Evolutionary conservation across 1,284 basidiomycete species (phyloP).

Genomic region (Xerocomus minutiporus): DNA sequence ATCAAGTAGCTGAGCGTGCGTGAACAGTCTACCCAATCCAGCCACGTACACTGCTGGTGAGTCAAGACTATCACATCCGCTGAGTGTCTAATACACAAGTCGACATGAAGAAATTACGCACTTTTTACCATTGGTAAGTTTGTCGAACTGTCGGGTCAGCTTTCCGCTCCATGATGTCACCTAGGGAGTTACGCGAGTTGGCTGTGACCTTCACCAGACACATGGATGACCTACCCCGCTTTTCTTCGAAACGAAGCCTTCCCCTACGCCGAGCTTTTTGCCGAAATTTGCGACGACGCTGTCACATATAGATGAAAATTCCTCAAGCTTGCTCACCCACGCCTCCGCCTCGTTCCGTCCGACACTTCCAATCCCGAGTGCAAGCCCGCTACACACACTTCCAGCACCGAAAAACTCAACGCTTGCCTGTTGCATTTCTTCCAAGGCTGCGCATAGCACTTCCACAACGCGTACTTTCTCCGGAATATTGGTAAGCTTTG

Average conservation of each 20-base stretch:
- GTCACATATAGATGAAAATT: constrained; percentile 75
- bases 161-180: constrained; percentile 75
- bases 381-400: constrained; percentile 69
- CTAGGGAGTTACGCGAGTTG: constrained; percentile 31
- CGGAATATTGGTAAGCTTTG: constrained; percentile 73
- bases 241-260: constrained; percentile 81
- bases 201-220: constrained; percentile 1
- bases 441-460: constrained; percentile 69
- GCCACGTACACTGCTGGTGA: constrained; percentile 84
- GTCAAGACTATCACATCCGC: constrained; percentile 59
- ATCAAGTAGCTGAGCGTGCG: constrained; percentile 76
- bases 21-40: constrained; percentile 72
- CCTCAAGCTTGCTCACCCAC: constrained; percentile 68
- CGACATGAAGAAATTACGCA: constrained; percentile 39
- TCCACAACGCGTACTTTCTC: constrained; percentile 86
- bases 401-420: constrained; percentile 72
- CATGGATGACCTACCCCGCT: constrained; percentile 47
- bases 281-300: constrained; percentile 78
- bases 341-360: constrained; percentile 66
- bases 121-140: constrained; percentile 89
- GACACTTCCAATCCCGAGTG: constrained; percentile 64
- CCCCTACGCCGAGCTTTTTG: constrained; percentile 86
- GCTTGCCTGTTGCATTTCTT: constrained; percentile 65
- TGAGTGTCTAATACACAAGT: constrained; percentile 11
- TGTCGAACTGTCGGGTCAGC: constrained; percentile 79